Evolutionary conservation across 306 rosid genomes (phyloP), one percentile per base, ranked within the genome.

Genomic region (Canavalia gladiata): DNA sequence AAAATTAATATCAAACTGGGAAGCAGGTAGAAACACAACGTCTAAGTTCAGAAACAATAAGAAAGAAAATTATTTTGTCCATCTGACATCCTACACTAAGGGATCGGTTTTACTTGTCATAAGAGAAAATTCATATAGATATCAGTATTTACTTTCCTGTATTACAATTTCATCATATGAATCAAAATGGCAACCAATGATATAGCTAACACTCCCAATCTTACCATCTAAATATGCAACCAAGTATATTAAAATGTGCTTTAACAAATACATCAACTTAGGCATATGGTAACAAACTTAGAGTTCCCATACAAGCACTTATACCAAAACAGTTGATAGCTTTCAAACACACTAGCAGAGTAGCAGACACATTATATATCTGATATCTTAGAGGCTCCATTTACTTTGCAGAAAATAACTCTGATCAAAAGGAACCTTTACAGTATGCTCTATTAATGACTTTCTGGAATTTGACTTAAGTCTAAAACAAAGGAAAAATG

Each of bases 161-260:
- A 52, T 11, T 13, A 72, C 77, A n/a, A 51, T 37, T 39, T 46
- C 59, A 35, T 63, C 56, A n/a, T 6, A 7, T 28, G 35, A 49
- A 33, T 42, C 12, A 41, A 43, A 31, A 63, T 8, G 50, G 39
- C 29, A 47, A 25, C 62, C 60, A 60, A 46, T 35, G 8, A 25
- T 13, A 76, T 54, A 69, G 52, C 45, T 39, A 51, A 28, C 55
- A 52, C 67, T 47, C 6, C 37, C 31, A 58, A 68, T 78, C 28
- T 45, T 46, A 68, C 29, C 76, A 30, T 29, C 47, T 34, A 68
- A n/a, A 68, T n/a, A 37, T 29, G 52, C 34, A 54, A 46, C 63
- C 74, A 51, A 77, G 29, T 18, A 49, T 49, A 76, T 43, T 2
- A 52, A 52, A 28, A 25, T 52, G 57, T 41, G 46, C 56, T 67